Conservation (phyloP, 345 rosid species). For the Firmiana major region DNA sequence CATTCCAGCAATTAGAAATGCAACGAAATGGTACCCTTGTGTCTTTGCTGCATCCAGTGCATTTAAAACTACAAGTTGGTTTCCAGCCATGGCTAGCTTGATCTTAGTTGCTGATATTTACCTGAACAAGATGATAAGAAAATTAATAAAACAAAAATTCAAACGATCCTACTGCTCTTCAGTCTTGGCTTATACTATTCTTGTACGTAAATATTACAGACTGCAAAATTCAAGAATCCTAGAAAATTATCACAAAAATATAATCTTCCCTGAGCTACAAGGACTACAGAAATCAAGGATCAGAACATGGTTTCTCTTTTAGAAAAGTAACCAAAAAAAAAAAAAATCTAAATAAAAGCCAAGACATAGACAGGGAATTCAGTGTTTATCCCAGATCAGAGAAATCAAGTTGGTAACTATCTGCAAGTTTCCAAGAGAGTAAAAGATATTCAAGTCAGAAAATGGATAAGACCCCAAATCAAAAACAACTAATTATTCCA, state of each 20-base stretch:
- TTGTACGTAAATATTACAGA: not conserved
- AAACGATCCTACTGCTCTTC: not conserved
- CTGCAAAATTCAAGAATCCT: not conserved
- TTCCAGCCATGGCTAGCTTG: not conserved
- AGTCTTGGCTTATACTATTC: no score
- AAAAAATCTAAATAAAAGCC: no score
- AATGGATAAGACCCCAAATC: not conserved
- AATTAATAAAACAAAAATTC: not conserved
- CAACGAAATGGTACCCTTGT: slow-evolving; percentile 26
- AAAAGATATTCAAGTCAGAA: no score
- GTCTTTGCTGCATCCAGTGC: slow-evolving; percentile 35
- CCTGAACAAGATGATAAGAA: not conserved
- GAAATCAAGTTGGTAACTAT: not conserved
- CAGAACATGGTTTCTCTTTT: not conserved
- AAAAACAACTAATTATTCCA: not conserved
- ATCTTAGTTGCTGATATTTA: not conserved
- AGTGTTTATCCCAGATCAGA: not conserved
- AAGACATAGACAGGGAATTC: no score
- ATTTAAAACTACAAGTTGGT: slow-evolving; percentile 19
- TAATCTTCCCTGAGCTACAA: not conserved
- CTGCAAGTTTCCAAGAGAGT: no score
- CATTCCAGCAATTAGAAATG: slow-evolving; percentile 36
- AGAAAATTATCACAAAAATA: not conserved
- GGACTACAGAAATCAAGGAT: not conserved
- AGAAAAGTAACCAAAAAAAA: not conserved